phyloP scores from a whole-genome alignment of 495 filamentous ascomycete species.

The Penicillium maclennaniae region DNA sequence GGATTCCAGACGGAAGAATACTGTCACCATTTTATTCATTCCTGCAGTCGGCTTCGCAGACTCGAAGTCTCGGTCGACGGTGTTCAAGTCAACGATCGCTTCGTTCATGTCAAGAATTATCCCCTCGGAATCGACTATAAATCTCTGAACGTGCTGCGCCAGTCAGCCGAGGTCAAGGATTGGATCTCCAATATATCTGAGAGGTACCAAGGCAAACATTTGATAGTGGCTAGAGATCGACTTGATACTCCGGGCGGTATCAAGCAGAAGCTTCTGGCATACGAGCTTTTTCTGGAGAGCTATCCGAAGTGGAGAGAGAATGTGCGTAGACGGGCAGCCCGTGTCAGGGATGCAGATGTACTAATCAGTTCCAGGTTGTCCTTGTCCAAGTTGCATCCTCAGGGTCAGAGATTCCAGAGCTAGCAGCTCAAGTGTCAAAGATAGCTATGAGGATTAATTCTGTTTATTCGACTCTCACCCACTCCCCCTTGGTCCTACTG shows the following conservation, averaged over 20 bases:
- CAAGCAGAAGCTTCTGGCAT: constrained; percentile 80
- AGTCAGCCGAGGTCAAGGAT: constrained; percentile 60
- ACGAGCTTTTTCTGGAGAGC: constrained; percentile 80
- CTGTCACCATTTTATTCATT: constrained; percentile 83
- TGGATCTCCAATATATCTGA: constrained; percentile 71
- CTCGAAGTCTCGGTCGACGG: constrained; percentile 78
- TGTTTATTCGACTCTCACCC: constrained; percentile 71
- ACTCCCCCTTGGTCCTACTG: constrained; percentile 82
- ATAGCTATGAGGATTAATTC: constrained; percentile 87
- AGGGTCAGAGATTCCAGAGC: constrained; percentile 70
- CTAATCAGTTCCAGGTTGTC: constrained; percentile 51
- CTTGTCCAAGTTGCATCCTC: constrained; percentile 84
- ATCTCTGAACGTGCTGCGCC: constrained; percentile 58
- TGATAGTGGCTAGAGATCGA: constrained; percentile 86
- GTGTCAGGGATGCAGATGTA: not conserved
- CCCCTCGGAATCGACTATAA: constrained; percentile 61
- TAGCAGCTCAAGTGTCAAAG: constrained; percentile 75
- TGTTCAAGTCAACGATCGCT: constrained; percentile 75
- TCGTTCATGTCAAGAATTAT: constrained; percentile 64
- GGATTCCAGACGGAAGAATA: constrained; percentile 90
- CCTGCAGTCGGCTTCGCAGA: constrained; percentile 76
- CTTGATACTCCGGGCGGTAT: constrained; percentile 83
- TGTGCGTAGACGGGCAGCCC: constrained; percentile 22
- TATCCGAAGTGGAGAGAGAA: constrained; percentile 80
- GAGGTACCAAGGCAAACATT: constrained; percentile 70